Percentiles rank a stretch among this genome's conserved stretches.
These are phyloP conservation scores for Daldinia bambusicola DNA, from an alignment of 495 filamentous ascomycete genomes.

Conservation along the genomic window DNA sequence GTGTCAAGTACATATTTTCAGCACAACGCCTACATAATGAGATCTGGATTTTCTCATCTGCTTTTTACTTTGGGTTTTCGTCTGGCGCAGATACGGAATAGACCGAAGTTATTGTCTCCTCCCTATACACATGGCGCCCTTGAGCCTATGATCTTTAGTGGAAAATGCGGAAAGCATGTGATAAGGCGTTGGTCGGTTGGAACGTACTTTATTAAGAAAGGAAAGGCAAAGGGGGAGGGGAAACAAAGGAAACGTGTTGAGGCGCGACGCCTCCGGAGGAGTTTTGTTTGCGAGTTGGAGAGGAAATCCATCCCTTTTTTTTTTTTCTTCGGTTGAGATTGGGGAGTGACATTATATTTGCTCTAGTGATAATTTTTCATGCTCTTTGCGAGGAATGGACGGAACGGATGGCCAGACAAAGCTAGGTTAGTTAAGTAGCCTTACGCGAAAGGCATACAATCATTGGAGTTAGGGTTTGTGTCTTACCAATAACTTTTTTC, in stretches of 20 bases:
- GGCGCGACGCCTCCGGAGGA: constrained; percentile 31
- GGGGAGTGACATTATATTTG: neutral
- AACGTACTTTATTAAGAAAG: constrained; percentile 12
- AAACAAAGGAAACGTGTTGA: constrained; percentile 33
- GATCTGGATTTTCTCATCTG: constrained; percentile 32
- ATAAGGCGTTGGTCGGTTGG: constrained; percentile 37
- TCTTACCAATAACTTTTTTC: constrained; percentile 14
- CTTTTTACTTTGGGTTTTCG: constrained; percentile 15
- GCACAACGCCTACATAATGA: constrained; percentile 31
- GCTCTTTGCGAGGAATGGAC: neutral
- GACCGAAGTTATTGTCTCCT: constrained; percentile 3
- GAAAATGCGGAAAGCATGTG: constrained; percentile 21
- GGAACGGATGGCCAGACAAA: constrained; percentile 13
- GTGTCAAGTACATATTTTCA: constrained; percentile 36
- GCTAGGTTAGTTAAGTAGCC: neutral
- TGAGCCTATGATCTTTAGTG: constrained; percentile 14
- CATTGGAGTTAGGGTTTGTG: constrained; percentile 26
- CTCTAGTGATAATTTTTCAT: constrained; percentile 6
- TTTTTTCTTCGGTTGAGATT: constrained; percentile 11
- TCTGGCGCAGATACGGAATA: constrained; percentile 12
- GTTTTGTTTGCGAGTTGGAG: constrained; percentile 22
- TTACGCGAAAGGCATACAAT: constrained; percentile 9
- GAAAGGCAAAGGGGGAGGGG: constrained; percentile 15
- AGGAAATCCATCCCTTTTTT: too few relatives aligned
- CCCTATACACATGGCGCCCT: neutral